These are phyloP conservation scores for Silybum marianum DNA, from an alignment of 129 eudicot genomes.

Conservation along the genomic window DNA sequence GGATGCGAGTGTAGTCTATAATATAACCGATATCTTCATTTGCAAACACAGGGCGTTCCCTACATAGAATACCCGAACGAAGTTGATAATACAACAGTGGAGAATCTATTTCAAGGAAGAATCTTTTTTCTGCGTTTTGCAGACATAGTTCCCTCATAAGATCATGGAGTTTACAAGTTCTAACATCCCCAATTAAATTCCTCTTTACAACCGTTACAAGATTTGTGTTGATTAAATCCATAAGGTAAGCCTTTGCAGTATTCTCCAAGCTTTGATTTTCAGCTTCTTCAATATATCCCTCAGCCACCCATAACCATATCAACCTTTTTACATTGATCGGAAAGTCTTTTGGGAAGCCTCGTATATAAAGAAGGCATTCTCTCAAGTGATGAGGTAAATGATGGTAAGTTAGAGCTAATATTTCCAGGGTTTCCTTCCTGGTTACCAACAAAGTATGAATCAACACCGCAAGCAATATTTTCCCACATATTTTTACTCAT, in stretches of 20 bases:
- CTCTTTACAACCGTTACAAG: constrained; percentile 1
- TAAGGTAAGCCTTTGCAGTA: constrained; percentile 28
- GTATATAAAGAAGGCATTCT: no score
- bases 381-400: constrained; percentile 35
- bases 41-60: not conserved
- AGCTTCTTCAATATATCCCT: constrained; percentile 26
- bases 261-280: constrained; percentile 21
- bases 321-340: not conserved
- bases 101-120: not conserved
- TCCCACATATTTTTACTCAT: not conserved
- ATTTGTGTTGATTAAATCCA: constrained; percentile 30
- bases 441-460: constrained; percentile 20
- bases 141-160: not conserved
- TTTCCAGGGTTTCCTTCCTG: constrained; percentile 13
- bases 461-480: constrained; percentile 12
- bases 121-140: not conserved
- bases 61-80: no score
- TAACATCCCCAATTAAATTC: not conserved
- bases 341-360: constrained; percentile 8
- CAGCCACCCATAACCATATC: constrained; percentile 37
- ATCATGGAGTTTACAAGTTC: not conserved
- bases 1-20: no score
- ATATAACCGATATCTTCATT: no score
- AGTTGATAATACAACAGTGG: not conserved
- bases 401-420: constrained; percentile 31